A percentile compares a stretch with the other conserved stretches of the same genome.
Evolutionary conservation across 306 rosid species (phyloP).

Genomic region (Vachellia pachyceras): DNA sequence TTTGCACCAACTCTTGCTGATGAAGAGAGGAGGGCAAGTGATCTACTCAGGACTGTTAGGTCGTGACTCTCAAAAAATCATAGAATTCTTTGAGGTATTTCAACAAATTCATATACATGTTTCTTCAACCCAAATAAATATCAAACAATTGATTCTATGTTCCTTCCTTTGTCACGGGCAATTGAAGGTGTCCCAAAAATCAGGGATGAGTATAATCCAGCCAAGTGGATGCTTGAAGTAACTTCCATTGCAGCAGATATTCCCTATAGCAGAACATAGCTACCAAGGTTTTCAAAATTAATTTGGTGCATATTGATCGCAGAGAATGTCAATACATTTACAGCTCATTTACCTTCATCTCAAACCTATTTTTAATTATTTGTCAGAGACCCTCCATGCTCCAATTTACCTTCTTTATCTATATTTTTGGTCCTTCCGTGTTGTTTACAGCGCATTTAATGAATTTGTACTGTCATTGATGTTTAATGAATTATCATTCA

Average conservation of each 20-base stretch:
- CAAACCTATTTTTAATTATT: too few species aligned
- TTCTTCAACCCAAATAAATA: background rate
- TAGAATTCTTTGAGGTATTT: conserved; percentile 77
- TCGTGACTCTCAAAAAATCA: conserved; percentile 59
- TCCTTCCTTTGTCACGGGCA: conserved; percentile 43
- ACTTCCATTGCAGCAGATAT: conserved; percentile 67
- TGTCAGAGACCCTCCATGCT: too few species aligned
- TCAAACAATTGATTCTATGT: conserved; percentile 12
- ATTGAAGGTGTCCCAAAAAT: conserved; percentile 65
- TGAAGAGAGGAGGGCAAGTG: conserved; percentile 92
- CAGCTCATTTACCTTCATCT: too few species aligned
- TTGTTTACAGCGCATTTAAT: too few species aligned
- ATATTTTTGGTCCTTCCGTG: too few species aligned
- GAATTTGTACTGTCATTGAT: too few species aligned
- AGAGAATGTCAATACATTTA: too few species aligned
- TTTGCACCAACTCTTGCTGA: conserved; percentile 53
- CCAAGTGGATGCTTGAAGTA: conserved; percentile 82
- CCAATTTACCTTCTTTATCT: too few species aligned
- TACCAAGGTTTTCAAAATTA: too few species aligned
- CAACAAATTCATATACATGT: background rate
- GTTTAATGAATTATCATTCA: too few species aligned
- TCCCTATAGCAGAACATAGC: too few species aligned
- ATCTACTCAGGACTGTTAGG: conserved; percentile 81
- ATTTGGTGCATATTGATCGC: too few species aligned
- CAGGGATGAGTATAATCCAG: conserved; percentile 68